A percentile compares a stretch with the other conserved stretches of the same genome.
These are phyloP conservation scores for Ogataea corticis DNA, from an alignment of 805 yeast genomes.

Conservation along the genomic window DNA sequence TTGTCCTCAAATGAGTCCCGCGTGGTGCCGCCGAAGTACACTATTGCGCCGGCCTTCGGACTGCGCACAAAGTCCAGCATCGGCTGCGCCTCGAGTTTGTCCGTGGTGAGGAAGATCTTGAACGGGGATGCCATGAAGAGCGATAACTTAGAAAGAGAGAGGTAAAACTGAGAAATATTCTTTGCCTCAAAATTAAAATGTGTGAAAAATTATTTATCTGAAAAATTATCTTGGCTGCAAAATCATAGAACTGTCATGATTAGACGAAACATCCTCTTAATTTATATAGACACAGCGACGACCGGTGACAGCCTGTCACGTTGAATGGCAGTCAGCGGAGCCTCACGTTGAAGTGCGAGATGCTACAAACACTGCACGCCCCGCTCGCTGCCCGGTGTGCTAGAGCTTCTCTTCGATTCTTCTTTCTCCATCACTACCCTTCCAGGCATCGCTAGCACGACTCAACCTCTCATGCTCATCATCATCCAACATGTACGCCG, in stretches of 20 bases:
- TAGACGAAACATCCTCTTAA: too few relatives aligned
- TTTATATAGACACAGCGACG: too few relatives aligned
- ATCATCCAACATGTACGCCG: conserved; percentile 61
- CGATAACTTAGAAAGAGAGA: neutral
- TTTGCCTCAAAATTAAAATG: too few relatives aligned
- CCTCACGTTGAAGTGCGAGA: too few relatives aligned
- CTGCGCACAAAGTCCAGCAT: conserved; percentile 41
- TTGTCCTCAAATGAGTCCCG: conserved; percentile 44
- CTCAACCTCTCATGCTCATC: conserved; percentile 58
- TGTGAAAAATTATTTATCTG: too few relatives aligned
- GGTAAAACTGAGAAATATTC: too few relatives aligned
- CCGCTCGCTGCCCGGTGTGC: too few relatives aligned
- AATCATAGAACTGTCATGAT: too few relatives aligned
- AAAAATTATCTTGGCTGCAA: too few relatives aligned
- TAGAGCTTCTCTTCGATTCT: conserved; percentile 16
- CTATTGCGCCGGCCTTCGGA: conserved; percentile 48
- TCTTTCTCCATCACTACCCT: conserved; percentile 9
- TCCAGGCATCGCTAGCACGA: conserved; percentile 24
- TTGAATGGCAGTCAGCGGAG: too few relatives aligned
- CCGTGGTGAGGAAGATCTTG: conserved; percentile 18
- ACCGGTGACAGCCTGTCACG: too few relatives aligned
- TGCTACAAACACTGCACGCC: too few relatives aligned
- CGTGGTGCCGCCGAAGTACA: conserved; percentile 52
- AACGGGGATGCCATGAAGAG: neutral
- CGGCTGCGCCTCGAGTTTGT: conserved; percentile 18